Conservation (phyloP, 805 yeast genomes). For the Lipomyces yamadae region DNA sequence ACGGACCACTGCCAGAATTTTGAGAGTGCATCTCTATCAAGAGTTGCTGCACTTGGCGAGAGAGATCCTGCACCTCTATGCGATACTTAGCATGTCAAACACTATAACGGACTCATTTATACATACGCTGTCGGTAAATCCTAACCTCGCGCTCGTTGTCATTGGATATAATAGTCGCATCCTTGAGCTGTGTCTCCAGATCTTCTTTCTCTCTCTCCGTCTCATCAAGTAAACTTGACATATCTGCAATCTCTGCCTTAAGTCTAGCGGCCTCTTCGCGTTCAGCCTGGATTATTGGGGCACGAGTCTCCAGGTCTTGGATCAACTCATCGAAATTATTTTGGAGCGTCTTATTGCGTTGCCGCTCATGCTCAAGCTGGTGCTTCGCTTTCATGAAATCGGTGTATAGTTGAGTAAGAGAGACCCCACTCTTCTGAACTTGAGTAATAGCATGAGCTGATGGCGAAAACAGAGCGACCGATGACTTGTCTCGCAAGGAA, state of each 20-base stretch:
- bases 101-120: conserved; percentile 21
- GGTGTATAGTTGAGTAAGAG: conserved; percentile 64
- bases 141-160: conserved; percentile 44
- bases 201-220: conserved; percentile 48
- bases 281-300: conserved; percentile 74
- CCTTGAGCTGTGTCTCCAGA: conserved; percentile 45
- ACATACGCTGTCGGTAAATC: conserved; percentile 36
- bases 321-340: conserved; percentile 72
- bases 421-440: conserved; percentile 57
- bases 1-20: conserved; percentile 61
- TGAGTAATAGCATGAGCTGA: conserved; percentile 62
- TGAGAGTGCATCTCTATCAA: conserved; percentile 63
- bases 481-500: conserved; percentile 19
- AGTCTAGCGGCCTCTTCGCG: conserved; percentile 61
- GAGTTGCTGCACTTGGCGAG: conserved; percentile 78
- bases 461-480: conserved; percentile 52
- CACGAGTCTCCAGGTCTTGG: conserved; percentile 73
- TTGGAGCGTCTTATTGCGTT: conserved; percentile 72
- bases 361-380: conserved; percentile 69
- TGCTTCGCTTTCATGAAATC: conserved; percentile 68
- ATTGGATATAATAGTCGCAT: conserved; percentile 46
- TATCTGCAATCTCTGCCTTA: conserved; percentile 60
- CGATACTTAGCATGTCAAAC: conserved; percentile 56
- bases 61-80: conserved; percentile 67
- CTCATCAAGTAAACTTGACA: conserved; percentile 57